Evolutionary conservation across 176 grass and related monocot genomes (phyloP).

Genomic region (Oryza rufipogon): DNA sequence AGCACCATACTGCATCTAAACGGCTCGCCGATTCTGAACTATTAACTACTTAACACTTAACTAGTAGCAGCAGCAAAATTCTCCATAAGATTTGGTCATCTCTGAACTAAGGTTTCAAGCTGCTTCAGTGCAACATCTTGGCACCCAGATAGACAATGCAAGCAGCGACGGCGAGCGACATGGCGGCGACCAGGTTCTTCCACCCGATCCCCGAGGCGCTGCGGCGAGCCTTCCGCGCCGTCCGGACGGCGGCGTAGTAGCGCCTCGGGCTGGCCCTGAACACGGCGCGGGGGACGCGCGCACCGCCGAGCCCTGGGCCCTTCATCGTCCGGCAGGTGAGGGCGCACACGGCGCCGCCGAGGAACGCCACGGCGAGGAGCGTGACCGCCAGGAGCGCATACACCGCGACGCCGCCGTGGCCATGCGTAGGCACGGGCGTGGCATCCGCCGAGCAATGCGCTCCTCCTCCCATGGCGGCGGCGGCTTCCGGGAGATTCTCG

Average conservation of each 20-base stretch:
- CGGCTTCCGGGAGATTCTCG: background rate
- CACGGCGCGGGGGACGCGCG: constrained; percentile 28
- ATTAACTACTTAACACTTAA: too few relatives aligned
- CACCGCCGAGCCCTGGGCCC: constrained; percentile 30
- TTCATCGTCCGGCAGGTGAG: constrained; percentile 52
- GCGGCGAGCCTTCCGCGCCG: background rate
- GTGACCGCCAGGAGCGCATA: background rate
- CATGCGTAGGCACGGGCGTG: background rate
- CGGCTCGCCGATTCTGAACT: background rate
- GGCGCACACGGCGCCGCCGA: constrained; percentile 35
- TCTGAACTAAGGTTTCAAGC: background rate
- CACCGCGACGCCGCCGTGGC: constrained; percentile 14
- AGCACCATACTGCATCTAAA: background rate
- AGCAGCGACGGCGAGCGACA: background rate
- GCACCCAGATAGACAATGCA: background rate
- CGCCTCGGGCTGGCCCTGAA: constrained; percentile 31
- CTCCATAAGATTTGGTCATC: background rate
- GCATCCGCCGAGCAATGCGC: background rate
- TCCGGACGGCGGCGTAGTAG: constrained; percentile 36
- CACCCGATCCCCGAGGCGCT: background rate
- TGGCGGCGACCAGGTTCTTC: background rate
- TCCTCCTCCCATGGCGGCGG: background rate
- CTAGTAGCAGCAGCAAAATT: background rate
- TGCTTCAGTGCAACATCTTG: constrained; percentile 3
- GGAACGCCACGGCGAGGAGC: constrained; percentile 22